Base-by-base conservation (phyloP, 2,329 filamentous ascomycete genomes). In the Ramularia collo-cygni region DNA sequence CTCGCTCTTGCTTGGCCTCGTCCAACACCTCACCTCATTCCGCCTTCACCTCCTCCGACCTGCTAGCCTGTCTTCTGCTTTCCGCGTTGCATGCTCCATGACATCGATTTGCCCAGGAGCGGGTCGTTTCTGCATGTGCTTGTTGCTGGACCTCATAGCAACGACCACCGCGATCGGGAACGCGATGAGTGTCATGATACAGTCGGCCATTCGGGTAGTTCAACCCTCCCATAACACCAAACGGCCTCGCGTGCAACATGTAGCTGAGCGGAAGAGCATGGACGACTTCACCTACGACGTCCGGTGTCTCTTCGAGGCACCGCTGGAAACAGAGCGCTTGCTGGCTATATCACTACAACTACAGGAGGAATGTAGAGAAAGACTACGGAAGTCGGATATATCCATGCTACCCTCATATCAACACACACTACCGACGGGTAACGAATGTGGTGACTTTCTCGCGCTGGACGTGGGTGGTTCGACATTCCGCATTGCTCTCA, bases 351-450 rank as follows among this genome's bases (percentile, higher is more conserved):
- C 70, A 28, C 49, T 48, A 33, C 55, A 59, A 42, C 55, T 73
- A 44, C 64, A 68, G 44, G 61, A 64, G 16, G 74, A 80, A 50
- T 77, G 79, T 51, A 62, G 64, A 37, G 64, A 70, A 36, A 73
- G 72, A 49, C 62, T 80, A 19, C 67, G 73, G 50, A 63, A 67
- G 29, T 77, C 72, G 57, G 68, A 74, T 16, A 71, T 75, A 42
- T 78, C 73, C 61, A 81, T 82, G 78, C 64, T 81, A 38, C 78
- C 78, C 2, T 81, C 78, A 4, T 80, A 77, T 62, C 78, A 75
- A 56, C 69, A 79, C 54, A 72, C 72, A 13, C 64, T 81, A 4
- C 78, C 78, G 1, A 72, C 70, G 4, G 78, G 78, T 4, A 57
- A 67, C 34, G 78, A 82, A 57, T 66, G 61, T 35, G 78, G 78